A percentile compares a stretch with the other conserved stretches of the same genome.
Conservation (phyloP, 768 basidiomycete species). For the Sarcomyxa edulis region DNA sequence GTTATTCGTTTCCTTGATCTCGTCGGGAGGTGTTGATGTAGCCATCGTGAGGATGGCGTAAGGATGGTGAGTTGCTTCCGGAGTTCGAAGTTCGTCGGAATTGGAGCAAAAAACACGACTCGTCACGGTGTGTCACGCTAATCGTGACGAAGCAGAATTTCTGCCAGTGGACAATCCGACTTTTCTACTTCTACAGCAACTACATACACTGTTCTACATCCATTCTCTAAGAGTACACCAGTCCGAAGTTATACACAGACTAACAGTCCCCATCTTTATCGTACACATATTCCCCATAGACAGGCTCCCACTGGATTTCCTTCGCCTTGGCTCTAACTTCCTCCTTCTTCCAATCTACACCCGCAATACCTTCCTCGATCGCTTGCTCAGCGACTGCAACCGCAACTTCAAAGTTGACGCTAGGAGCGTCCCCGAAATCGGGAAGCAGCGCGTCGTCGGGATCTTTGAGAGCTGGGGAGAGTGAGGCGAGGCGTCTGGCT, state of each 20-base stretch:
- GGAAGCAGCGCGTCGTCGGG: slow-evolving; percentile 71
- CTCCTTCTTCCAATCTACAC: slow-evolving; percentile 51
- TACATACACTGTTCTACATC: too few species aligned
- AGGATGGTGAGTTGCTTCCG: too few species aligned
- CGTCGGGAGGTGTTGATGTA: too few species aligned
- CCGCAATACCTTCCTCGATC: slow-evolving; percentile 62
- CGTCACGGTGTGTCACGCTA: too few species aligned
- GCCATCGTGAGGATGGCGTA: too few species aligned
- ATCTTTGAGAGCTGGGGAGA: slow-evolving; percentile 71
- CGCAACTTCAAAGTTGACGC: slow-evolving; percentile 76
- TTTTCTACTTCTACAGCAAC: too few species aligned
- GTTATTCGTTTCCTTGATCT: too few species aligned
- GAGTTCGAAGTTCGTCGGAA: too few species aligned
- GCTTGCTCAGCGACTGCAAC: slow-evolving; percentile 78
- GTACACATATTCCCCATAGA: slow-evolving; percentile 61
- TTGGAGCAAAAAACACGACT: too few species aligned
- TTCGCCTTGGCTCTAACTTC: slow-evolving; percentile 49
- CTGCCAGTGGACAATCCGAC: too few species aligned
- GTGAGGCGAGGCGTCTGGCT: slow-evolving; percentile 63
- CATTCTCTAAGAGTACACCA: background rate
- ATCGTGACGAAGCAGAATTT: too few species aligned
- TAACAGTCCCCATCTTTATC: slow-evolving; percentile 46
- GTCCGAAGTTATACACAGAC: background rate
- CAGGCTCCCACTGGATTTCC: slow-evolving; percentile 56
- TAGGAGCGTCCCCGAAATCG: slow-evolving; percentile 67